Base-by-base conservation (phyloP, 257 asterid species). In the Salvia hispanica region DNA sequence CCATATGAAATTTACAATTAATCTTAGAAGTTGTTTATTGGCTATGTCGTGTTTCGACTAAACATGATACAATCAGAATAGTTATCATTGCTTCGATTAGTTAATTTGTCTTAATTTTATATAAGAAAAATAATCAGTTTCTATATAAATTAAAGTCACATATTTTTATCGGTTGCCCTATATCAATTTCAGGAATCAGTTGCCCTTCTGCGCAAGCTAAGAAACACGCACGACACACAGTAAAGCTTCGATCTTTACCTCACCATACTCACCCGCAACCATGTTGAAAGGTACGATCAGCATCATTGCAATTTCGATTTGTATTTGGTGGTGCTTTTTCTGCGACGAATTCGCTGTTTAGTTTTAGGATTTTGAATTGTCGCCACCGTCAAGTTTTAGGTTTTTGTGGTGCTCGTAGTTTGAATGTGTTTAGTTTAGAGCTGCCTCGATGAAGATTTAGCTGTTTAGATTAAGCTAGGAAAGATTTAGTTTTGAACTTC, bases 141-240 rank as follows among this genome's bases (percentile, higher is more conserved):
- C 21, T n/a, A n/a, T n/a, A 21, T 2, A 21, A 21, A 21, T 21
- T 21, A 21, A 21, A 21, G 25, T 21, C 25, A 21, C 25, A 21
- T 21, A 21, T 16, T 47, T 33, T 55, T 53, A 28, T 51, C 59
- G 1, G 53, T 28, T 21, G 25, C 25, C 25, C 25, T 21, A 21
- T 21, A 21, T 21, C 25, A 21, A 21, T 21, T 21, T 21, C 25
- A 21, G 25, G 53, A 4, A 56, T 63, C 48, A 4, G 13, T 53
- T 77, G 78, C 79, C 87, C 83, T 63, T 72, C 73, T 46, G 72
- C 81, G 73, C 84, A 82, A 79, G 83, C 77, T 65, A 79, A 46
- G 57, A 73, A 69, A 62, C 76, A 81, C 77, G 76, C 75, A 78
- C 79, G 25, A 64, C 74, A 69, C 76, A 70, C 69, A 57, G 75